These are phyloP conservation scores for Pogostemon cablin DNA, from an alignment of 257 asterid species.

Conservation along the genomic window DNA sequence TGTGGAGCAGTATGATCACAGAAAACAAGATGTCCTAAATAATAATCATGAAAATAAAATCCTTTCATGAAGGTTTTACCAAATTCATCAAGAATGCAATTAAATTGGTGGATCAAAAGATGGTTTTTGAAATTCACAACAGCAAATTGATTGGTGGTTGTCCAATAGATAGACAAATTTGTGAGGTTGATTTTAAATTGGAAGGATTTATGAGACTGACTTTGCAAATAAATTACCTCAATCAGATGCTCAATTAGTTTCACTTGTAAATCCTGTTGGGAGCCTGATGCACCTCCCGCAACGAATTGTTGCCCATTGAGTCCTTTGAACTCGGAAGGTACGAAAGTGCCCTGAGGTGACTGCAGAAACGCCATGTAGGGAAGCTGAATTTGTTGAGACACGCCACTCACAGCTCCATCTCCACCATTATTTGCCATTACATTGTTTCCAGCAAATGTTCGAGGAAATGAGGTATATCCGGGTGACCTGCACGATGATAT, in stretches of 20 bases:
- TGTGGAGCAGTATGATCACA: not conserved
- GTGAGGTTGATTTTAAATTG: too few relatives aligned
- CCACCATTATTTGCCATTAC: conserved; percentile 34
- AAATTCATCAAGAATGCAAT: not conserved
- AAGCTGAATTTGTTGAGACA: conserved; percentile 41
- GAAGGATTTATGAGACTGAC: not conserved
- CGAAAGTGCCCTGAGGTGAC: conserved; percentile 39
- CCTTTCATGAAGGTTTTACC: not conserved
- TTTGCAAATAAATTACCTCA: conserved; percentile 53
- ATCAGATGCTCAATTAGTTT: conserved; percentile 67
- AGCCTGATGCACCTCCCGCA: conserved; percentile 40
- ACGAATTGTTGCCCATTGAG: conserved; percentile 34
- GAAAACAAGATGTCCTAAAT: not conserved
- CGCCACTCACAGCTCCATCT: conserved; percentile 41
- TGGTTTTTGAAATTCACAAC: too few relatives aligned
- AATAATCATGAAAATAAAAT: conserved; percentile 8
- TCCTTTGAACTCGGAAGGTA: conserved; percentile 38
- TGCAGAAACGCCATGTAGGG: conserved; percentile 41
- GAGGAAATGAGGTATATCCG: conserved; percentile 53
- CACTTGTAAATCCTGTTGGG: conserved; percentile 54
- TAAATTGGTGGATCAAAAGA: too few relatives aligned
- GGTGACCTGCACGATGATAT: conserved; percentile 40
- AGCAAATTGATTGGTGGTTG: too few relatives aligned
- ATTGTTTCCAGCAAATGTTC: conserved; percentile 33
- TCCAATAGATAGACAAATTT: too few relatives aligned